Base-by-base conservation (phyloP, 352 stramenopile species). In the Ophiocytium majus region DNA sequence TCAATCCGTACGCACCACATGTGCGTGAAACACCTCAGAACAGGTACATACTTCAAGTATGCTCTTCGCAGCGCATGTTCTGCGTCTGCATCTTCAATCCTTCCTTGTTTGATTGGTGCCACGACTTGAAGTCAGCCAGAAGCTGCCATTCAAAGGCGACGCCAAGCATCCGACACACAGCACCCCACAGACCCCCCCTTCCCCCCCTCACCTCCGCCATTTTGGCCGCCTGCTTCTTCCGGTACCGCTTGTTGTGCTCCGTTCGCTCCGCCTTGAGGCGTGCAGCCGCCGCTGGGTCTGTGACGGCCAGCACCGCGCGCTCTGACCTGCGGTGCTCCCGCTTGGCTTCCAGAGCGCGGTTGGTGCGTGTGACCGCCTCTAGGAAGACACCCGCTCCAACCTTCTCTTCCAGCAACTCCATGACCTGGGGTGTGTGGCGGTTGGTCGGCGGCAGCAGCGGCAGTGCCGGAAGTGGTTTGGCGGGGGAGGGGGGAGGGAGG, bases 321-420 rank as follows among this genome's bases (percentile, higher is more conserved):
- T 33, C 75, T 14, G 75, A 10, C 36, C 49, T 81, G 14, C 32
- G 1, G 14, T 81, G 35, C 1, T 81, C 75, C 5, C 32, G 37
- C 36, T 81, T 81, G 5, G 19, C 75, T 33, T 81, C 75, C 31
- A 81, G 37, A 5, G 75, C 36, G 5, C 32, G 75, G 81, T 88
- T 88, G 32, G 83, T 76, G 17, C 50, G 32, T 28, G 85, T 88
- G 32, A 88, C n/a, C 5, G 75, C 74, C 81, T 88, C 85, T 19
- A 88, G 64, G 85, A 82, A 88, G 31, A 34, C 32, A 19, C 80
- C 81, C 32, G 80, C 84, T 9, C 85, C 85, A 49, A 88, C 85
- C 81, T 88, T 88, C 63, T 36, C 80, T 49, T 88, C 84, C 50
- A 88, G 49, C 33, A 88, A 37, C 78, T 88, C 85, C 85, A 88